These are phyloP conservation scores for Seiridium cupressi DNA, from an alignment of 2,329 filamentous ascomycete species.

Conservation along the genomic window DNA sequence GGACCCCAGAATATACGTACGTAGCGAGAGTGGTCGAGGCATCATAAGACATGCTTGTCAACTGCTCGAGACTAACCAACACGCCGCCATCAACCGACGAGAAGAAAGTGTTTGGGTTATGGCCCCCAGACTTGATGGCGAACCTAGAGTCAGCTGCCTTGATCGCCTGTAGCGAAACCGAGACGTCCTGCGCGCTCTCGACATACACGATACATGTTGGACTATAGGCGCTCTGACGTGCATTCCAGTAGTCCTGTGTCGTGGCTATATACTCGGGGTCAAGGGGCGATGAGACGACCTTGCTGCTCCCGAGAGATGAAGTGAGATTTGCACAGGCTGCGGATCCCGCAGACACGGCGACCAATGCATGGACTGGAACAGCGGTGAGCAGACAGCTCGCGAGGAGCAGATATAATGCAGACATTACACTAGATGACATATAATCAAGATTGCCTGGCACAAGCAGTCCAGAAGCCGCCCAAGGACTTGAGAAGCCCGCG, in stretches of 20 bases:
- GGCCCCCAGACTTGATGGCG: conserved; percentile 25
- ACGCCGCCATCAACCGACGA: conserved; percentile 23
- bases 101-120: conserved; percentile 24
- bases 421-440: neutral
- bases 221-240: conserved; percentile 20
- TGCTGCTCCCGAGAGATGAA: conserved; percentile 5
- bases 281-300: conserved; percentile 13
- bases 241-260: conserved; percentile 24
- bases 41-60: conserved; percentile 23
- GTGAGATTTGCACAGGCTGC: conserved; percentile 6
- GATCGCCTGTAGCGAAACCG: conserved; percentile 21
- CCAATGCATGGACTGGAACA: neutral
- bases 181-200: conserved; percentile 22
- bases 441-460: no score
- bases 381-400: neutral
- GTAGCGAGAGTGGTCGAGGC: conserved; percentile 20
- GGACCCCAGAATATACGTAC: no score
- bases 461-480: no score
- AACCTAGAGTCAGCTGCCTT: conserved; percentile 16
- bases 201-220: conserved; percentile 25
- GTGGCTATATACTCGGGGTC: conserved; percentile 15
- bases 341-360: neutral
- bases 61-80: conserved; percentile 20
- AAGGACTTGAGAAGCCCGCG: no score
- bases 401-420: neutral